Evolutionary conservation across 2,329 filamentous ascomycete genomes (phyloP), one percentile per base, ranked within the genome.

Genomic region (Aspergillus neotritici): DNA sequence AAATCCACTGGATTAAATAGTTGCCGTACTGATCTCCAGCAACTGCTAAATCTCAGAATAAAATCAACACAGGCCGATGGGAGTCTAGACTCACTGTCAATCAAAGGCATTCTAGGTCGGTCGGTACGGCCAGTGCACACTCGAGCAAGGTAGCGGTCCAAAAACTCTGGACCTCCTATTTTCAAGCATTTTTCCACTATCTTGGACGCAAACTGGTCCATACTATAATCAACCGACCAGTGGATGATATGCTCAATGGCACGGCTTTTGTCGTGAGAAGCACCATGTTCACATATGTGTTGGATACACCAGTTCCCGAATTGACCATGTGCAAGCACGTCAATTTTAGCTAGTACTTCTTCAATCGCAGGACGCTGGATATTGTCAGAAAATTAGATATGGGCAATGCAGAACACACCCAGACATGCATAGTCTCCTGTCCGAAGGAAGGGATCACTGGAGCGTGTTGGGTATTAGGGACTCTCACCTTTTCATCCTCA

Each of bases 261-360:
- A 54, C 90, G 85, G 68, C 85, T 91, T 57, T 91, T 90, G 67
- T 98, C 94, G 32, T 84, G 83, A 28, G 90, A 86, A 44, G 85
- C 85, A 39, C 94, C 91, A 63, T 98, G 93, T 67, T 98, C 93
- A 68, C 93, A 98, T 57, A 98, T 89, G 69, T 98, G 93, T 70
- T 98, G 93, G 59, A 98, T 97, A 72, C 93, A 98, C 93, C 93
- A 98, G 66, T 98, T 98, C 43, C 93, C 93, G 63, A 98, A 98
- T 64, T 98, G 93, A 17, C 93, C 93, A 64, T 96, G 91, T 46
- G 93, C 87, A 60, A 98, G 89, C 49, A 95, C 86, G 68, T 98
- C 89, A 57, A 98, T 95, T 64, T 93, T 96, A 48, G 80, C 80
- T 44, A 98, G 80, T 31, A 98, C 93, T 67, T 98, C 93, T 65